These are phyloP conservation scores for Penicillium goetzii DNA, from an alignment of 495 filamentous ascomycete genomes.

Conservation along the genomic window DNA sequence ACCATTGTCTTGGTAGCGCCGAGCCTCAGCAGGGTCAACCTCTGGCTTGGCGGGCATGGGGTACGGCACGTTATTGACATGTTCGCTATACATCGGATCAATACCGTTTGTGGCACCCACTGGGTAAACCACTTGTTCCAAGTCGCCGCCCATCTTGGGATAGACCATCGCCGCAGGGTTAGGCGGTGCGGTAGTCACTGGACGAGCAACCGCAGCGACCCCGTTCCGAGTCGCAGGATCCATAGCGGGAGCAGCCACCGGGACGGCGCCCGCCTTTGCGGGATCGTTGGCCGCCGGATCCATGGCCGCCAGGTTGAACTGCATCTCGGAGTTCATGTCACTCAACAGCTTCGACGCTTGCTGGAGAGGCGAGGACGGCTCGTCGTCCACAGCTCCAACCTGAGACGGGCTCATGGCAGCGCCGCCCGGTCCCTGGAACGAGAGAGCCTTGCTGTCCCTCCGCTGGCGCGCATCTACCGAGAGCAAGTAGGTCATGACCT, in stretches of 20 bases:
- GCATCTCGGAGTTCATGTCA: slow-evolving; percentile 76
- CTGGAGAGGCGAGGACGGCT: slow-evolving; percentile 80
- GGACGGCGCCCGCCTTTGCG: slow-evolving; percentile 55
- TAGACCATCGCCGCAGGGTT: slow-evolving; percentile 53
- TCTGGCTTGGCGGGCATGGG: slow-evolving; percentile 63
- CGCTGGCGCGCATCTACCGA: slow-evolving; percentile 66
- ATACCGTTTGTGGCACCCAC: slow-evolving; percentile 89
- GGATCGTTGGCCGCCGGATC: slow-evolving; percentile 73
- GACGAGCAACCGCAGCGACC: slow-evolving; percentile 31
- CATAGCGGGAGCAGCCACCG: slow-evolving; percentile 50
- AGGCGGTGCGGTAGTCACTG: slow-evolving; percentile 54
- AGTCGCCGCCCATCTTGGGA: slow-evolving; percentile 60
- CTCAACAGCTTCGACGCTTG: slow-evolving; percentile 87
- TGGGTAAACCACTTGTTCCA: slow-evolving; percentile 86
- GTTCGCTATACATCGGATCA: slow-evolving; percentile 91
- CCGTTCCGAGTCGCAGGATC: slow-evolving; percentile 46
- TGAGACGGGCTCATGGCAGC: slow-evolving; percentile 48
- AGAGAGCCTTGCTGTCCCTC: slow-evolving; percentile 59
- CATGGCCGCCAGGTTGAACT: slow-evolving; percentile 73
- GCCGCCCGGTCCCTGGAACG: slow-evolving; percentile 49
- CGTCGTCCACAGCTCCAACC: slow-evolving; percentile 61
- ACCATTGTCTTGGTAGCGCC: slow-evolving; percentile 47
- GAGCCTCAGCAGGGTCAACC: slow-evolving; percentile 50
- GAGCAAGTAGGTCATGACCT: slow-evolving; percentile 72
- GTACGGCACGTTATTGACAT: slow-evolving; percentile 93